A percentile compares a stretch with the other conserved stretches of the same genome.
phyloP scores from a whole-genome alignment of 139 green algal species.

The Chlamydomonas schloesseri region DNA sequence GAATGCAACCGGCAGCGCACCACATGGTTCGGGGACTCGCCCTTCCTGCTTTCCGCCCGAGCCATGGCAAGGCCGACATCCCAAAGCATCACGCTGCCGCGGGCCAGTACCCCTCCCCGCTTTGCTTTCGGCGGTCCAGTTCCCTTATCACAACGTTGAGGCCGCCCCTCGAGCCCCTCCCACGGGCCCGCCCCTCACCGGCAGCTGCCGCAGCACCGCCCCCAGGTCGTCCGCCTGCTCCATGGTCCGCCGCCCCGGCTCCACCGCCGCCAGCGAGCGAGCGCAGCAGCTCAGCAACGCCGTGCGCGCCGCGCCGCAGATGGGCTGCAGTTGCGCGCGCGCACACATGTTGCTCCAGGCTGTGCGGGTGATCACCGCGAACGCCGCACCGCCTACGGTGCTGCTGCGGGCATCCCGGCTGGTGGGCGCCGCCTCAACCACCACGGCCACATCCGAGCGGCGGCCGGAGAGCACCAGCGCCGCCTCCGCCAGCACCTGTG shows the following conservation, averaged over 20 bases:
- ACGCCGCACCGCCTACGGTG: background rate
- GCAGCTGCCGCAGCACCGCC: constrained; percentile 22
- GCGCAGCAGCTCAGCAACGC: constrained; percentile 4
- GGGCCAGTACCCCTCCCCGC: no score
- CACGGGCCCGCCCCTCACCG: background rate
- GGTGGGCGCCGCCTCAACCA: background rate
- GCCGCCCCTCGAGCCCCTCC: no score
- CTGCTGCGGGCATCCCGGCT: no score
- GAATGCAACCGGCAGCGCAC: no score
- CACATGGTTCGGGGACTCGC: no score
- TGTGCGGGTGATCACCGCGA: background rate
- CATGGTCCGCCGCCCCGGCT: background rate
- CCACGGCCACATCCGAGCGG: constrained; percentile 2
- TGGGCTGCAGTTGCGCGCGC: background rate
- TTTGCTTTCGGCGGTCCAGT: no score
- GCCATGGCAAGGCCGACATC: no score
- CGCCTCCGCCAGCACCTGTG: constrained; percentile 17
- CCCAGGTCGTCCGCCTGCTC: constrained; percentile 34
- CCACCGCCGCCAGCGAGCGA: background rate
- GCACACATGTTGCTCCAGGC: constrained; percentile 28
- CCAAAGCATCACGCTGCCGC: no score
- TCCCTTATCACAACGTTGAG: no score
- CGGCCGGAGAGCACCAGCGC: constrained; percentile 3
- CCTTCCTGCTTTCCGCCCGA: no score
- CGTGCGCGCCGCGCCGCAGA: background rate